Evolutionary conservation across 208 protist genomes (phyloP), one percentile per base, ranked within the genome.

Genomic region (Novymonas esmeraldas): DNA sequence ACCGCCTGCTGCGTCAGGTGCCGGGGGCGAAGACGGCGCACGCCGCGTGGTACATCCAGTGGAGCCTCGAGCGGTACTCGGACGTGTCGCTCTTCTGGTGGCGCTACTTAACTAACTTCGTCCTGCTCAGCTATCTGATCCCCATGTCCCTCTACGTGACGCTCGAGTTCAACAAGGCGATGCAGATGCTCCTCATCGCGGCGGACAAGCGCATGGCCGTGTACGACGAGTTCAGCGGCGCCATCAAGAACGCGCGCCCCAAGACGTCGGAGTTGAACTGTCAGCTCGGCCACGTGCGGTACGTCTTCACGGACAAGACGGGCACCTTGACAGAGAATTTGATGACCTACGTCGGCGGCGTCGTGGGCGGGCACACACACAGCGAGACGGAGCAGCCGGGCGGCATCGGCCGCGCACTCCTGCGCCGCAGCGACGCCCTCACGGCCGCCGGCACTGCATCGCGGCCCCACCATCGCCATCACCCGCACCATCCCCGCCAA

Each of bases 251-350:
- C 7, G 66, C 84, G 26, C 70, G 87, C 3, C 88, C 90, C 10
- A 91, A 90, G 62, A 97, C 92, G 22, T 92, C 88, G 1, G 80
- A 95, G 61, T 73, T 97, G 11, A 97, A 97, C 85, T 85, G 60
- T 33, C 82, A 96, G 64, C 78, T 97, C 28, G 85, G 80, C 5
- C 77, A 85, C 46, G 82, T 97, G 59, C 76, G 76, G 50, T 94
- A 93, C 75, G 86, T 97, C 49, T 97, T 97, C 76, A 92, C 89
- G 5, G 93, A 97, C 72, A 97, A 97, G 63, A 97, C 93, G 13
- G 93, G 93, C 31, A 97, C 93, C 14, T 64, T 97, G 52, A 97
- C 93, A 24, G 83, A 97, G 57, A 97, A 97, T 51, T 44, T 85
- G 7, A 97, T 97, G 93, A 87, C 84, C 6, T 96, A 92, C 73